Evolutionary conservation across 257 asterid genomes (phyloP).

Genomic region (Solanum peruvianum): DNA sequence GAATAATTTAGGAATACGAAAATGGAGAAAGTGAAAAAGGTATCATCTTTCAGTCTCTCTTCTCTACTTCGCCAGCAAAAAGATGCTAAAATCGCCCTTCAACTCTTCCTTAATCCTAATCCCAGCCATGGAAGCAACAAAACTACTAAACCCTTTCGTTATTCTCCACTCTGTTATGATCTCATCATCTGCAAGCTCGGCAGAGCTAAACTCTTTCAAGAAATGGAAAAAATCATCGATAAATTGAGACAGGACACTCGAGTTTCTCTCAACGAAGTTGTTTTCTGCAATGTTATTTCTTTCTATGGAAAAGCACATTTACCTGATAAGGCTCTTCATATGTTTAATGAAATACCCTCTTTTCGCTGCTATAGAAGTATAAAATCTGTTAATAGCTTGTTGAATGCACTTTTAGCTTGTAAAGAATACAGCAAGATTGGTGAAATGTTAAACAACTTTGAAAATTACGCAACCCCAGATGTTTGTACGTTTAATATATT

Average conservation of each 20-base stretch:
- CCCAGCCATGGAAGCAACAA: slow-evolving; percentile 22
- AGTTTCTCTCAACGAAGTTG: slow-evolving; percentile 39
- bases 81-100: slow-evolving; percentile 51
- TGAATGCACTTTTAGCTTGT: slow-evolving; percentile 39
- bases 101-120: slow-evolving; percentile 65
- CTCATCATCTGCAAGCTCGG: slow-evolving; percentile 76
- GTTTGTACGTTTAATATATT: slow-evolving; percentile 53
- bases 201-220: slow-evolving; percentile 53
- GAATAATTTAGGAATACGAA: not conserved
- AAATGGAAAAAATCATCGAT: slow-evolving; percentile 45
- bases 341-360: slow-evolving; percentile 46
- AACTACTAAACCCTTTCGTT: slow-evolving; percentile 37
- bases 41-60: slow-evolving; percentile 64
- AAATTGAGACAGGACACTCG: slow-evolving; percentile 39
- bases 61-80: slow-evolving; percentile 64
- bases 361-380: slow-evolving; percentile 52
- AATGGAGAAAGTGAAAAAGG: slow-evolving; percentile 38
- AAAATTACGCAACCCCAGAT: slow-evolving; percentile 34
- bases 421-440: slow-evolving; percentile 35
- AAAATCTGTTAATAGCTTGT: slow-evolving; percentile 49
- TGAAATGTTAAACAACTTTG: slow-evolving; percentile 25
- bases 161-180: slow-evolving; percentile 63
- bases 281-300: slow-evolving; percentile 51
- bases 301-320: slow-evolving; percentile 56
- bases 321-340: slow-evolving; percentile 35